These are phyloP conservation scores for Xylogone sp. DNA, from an alignment of 2,329 filamentous ascomycete genomes.

Conservation along the genomic window DNA sequence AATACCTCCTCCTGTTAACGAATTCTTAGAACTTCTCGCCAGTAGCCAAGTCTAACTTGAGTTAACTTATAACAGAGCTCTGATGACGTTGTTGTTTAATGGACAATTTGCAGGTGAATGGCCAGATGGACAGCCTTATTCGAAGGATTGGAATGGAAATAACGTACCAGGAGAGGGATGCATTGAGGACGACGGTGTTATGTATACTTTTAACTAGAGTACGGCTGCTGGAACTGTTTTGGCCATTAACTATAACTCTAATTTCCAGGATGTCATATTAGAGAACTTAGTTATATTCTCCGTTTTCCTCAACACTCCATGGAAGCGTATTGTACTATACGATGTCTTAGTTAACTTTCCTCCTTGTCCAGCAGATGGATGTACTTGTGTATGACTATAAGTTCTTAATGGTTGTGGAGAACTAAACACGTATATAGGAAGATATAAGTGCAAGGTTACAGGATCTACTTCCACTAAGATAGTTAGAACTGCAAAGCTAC, in stretches of 20 bases:
- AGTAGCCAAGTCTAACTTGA: conserved; percentile 45
- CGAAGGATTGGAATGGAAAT: conserved; percentile 36
- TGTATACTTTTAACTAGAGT: conserved; percentile 42
- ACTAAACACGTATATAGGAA: conserved; percentile 44
- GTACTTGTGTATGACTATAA: conserved; percentile 39
- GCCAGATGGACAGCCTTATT: conserved; percentile 43
- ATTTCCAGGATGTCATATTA: conserved; percentile 42
- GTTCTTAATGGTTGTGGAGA: conserved; percentile 34
- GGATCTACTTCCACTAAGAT: conserved; percentile 35
- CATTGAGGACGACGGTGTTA: conserved; percentile 33
- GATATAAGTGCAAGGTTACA: conserved; percentile 44
- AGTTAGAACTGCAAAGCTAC: conserved; percentile 36
- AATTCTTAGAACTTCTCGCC: conserved; percentile 43
- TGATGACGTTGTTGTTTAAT: conserved; percentile 42
- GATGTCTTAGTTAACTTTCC: conserved; percentile 31
- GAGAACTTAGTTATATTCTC: conserved; percentile 49
- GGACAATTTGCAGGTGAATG: conserved; percentile 36
- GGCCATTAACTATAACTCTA: conserved; percentile 46
- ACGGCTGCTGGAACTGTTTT: conserved; percentile 43
- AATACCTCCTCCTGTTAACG: conserved; percentile 30
- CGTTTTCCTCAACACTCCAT: conserved; percentile 28
- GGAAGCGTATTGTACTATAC: conserved; percentile 34
- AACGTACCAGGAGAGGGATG: conserved; percentile 28
- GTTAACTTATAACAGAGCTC: conserved; percentile 45
- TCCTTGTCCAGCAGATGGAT: conserved; percentile 32